Conservation (phyloP, 2,329 filamentous ascomycete species). For the Fusarium sp. region DNA sequence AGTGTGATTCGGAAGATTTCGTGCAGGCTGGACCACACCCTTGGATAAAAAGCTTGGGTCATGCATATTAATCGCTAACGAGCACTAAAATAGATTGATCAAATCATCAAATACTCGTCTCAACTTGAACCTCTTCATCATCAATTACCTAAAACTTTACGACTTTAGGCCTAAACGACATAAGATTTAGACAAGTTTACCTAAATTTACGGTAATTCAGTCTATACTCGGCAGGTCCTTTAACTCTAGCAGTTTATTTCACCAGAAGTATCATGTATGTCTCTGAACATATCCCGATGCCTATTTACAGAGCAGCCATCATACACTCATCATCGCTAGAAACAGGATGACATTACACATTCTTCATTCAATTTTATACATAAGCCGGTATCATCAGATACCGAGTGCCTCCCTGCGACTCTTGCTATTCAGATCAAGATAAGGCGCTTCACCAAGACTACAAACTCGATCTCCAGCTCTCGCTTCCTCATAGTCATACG, state of each 20-base stretch:
- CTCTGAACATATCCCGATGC: background rate
- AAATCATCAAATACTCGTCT: background rate
- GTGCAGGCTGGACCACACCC: background rate
- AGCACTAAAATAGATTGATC: background rate
- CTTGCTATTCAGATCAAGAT: conserved; percentile 51
- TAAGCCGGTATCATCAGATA: background rate
- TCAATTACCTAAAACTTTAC: background rate
- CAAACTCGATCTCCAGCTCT: conserved; percentile 54
- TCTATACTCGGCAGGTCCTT: background rate
- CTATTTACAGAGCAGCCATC: background rate
- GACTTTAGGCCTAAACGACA: background rate
- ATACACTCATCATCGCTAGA: too few species aligned
- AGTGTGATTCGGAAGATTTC: conserved; percentile 4
- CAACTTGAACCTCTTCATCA: background rate
- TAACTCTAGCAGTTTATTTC: background rate
- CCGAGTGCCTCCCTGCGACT: conserved; percentile 51
- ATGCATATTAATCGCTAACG: background rate
- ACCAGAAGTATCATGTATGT: background rate
- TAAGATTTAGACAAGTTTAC: background rate
- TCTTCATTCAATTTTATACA: background rate
- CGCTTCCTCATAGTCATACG: conserved; percentile 66
- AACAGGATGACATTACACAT: background rate
- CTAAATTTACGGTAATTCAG: background rate
- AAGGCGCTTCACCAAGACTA: conserved; percentile 55
- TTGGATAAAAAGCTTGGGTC: conserved; percentile 4